Percentiles rank a stretch among this genome's conserved stretches.
phyloP scores from a whole-genome alignment of 306 rosid species.

The Vigna mungo region DNA sequence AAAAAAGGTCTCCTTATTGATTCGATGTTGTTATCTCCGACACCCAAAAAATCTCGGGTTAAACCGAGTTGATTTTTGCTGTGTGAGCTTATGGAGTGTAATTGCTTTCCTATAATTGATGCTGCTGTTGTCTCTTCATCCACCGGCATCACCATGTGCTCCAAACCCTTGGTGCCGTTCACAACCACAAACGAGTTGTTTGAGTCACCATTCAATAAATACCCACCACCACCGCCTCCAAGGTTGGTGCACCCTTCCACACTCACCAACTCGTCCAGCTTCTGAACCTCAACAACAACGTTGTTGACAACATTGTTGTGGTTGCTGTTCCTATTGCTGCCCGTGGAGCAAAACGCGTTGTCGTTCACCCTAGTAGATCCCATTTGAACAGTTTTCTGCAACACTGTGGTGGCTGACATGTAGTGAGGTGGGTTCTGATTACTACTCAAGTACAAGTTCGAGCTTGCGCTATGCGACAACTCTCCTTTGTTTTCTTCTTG shows the following conservation, averaged over 20 bases:
- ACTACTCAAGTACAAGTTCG: conserved; percentile 47
- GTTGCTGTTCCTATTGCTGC: background rate
- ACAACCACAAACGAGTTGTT: conserved; percentile 39
- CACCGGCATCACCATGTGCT: conserved; percentile 31
- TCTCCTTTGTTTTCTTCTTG: conserved; percentile 59
- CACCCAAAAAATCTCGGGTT: conserved; percentile 90
- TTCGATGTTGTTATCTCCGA: conserved; percentile 53
- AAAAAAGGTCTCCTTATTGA: conserved; percentile 53
- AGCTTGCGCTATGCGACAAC: conserved; percentile 50
- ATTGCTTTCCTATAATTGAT: conserved; percentile 18
- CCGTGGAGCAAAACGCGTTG: conserved; percentile 45
- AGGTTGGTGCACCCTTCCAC: conserved; percentile 37
- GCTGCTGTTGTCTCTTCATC: conserved; percentile 22
- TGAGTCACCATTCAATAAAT: conserved; percentile 39
- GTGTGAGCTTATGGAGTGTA: conserved; percentile 19
- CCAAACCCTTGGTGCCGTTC: conserved; percentile 31
- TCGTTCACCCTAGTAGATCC: conserved; percentile 62
- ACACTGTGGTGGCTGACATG: conserved; percentile 75
- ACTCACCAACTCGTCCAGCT: conserved; percentile 50
- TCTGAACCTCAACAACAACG: conserved; percentile 30
- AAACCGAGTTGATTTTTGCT: conserved; percentile 53
- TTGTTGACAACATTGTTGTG: background rate
- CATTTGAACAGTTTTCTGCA: conserved; percentile 70
- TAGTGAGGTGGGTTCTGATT: conserved; percentile 46
- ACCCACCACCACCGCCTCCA: conserved; percentile 38